phyloP scores from a whole-genome alignment of 192 early-diverging fungal genomes.

The Fimicolochytrium jonesii region DNA sequence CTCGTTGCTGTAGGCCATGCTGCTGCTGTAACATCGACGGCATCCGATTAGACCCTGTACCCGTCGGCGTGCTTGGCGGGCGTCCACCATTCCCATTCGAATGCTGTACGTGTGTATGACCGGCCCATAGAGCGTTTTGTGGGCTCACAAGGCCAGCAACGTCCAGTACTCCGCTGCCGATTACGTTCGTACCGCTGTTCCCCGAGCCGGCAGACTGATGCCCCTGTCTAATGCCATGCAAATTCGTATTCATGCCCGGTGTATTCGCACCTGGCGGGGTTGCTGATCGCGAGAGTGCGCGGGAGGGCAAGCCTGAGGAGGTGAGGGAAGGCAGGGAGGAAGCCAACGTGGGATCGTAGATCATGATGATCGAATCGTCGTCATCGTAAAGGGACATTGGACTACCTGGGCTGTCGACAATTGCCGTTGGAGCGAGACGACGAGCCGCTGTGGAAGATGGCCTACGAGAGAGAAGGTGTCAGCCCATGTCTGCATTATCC shows the following conservation, averaged over 20 bases:
- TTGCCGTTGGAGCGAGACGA: neutral
- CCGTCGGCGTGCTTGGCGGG: too few relatives aligned
- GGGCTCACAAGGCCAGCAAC: too few relatives aligned
- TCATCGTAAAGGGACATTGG: constrained; percentile 8
- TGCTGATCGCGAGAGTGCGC: neutral
- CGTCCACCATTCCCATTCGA: too few relatives aligned
- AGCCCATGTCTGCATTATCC: neutral
- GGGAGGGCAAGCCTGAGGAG: constrained; percentile 2
- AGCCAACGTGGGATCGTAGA: neutral
- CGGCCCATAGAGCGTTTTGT: too few relatives aligned
- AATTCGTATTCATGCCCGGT: neutral
- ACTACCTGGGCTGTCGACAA: neutral
- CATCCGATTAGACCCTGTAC: too few relatives aligned
- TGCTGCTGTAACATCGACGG: too few relatives aligned
- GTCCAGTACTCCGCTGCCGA: too few relatives aligned
- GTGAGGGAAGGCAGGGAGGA: constrained; percentile 6
- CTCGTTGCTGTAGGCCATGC: neutral
- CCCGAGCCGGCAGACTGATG: neutral
- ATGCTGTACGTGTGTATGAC: too few relatives aligned
- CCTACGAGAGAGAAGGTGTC: neutral
- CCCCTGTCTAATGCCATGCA: neutral
- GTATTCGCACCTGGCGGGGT: neutral
- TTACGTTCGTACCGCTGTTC: neutral
- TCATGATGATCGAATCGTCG: constrained; percentile 2
- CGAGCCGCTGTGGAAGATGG: neutral